Evolutionary conservation across 2,329 filamentous ascomycete genomes (phyloP).

Genomic region (Orbilia blumenaviensis): DNA sequence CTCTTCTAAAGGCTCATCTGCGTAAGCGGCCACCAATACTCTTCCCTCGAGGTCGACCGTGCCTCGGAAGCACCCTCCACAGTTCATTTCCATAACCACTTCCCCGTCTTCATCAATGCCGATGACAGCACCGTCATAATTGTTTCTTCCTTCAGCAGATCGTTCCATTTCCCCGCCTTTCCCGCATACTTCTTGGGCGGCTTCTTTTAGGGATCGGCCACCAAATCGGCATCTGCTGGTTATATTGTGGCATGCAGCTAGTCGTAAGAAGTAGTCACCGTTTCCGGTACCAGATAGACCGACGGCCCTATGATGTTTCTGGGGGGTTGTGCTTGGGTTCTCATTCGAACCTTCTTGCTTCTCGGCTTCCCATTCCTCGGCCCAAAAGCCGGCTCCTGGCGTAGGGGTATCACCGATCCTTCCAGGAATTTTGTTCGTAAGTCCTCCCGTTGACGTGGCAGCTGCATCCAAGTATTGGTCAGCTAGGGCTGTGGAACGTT

Average conservation of each 20-base stretch:
- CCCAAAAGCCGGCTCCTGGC: constrained; percentile 87
- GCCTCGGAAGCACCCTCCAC: constrained; percentile 85
- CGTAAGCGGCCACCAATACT: constrained; percentile 69
- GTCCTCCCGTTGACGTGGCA: constrained; percentile 74
- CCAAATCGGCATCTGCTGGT: constrained; percentile 76
- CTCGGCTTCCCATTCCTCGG: constrained; percentile 75
- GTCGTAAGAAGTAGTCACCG: constrained; percentile 83
- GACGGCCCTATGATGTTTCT: constrained; percentile 61
- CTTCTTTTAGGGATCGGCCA: constrained; percentile 65
- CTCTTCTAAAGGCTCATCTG: constrained; percentile 61
- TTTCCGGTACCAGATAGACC: constrained; percentile 84
- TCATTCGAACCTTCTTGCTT: background rate
- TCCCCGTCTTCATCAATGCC: constrained; percentile 71
- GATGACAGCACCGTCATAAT: constrained; percentile 81
- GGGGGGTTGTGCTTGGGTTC: no score
- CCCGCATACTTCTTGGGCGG: constrained; percentile 74
- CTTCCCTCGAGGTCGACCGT: constrained; percentile 73
- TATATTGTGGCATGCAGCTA: constrained; percentile 75
- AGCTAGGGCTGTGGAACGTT: background rate
- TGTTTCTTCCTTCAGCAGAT: constrained; percentile 74
- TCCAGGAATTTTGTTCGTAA: constrained; percentile 89
- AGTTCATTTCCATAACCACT: constrained; percentile 82
- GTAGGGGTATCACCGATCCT: constrained; percentile 87
- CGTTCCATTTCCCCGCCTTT: constrained; percentile 76
- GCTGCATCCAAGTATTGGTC: constrained; percentile 57